Evolutionary conservation across 208 protist genomes (phyloP).

Genomic region (Zelonia costaricensis): DNA sequence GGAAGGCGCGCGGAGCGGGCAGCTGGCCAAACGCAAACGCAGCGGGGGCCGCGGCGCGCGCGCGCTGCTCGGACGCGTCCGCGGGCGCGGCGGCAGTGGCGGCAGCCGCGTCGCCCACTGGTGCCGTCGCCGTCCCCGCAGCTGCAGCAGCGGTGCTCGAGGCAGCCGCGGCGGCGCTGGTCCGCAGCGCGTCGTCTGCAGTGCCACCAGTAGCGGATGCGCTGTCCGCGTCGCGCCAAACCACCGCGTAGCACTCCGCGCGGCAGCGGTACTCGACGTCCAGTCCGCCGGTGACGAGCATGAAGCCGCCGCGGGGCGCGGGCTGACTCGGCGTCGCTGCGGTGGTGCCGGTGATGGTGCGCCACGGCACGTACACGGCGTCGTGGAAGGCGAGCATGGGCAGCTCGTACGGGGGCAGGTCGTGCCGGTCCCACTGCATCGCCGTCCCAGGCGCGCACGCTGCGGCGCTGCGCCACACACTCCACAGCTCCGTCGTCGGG

Average conservation of each 20-base stretch:
- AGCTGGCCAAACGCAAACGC: conserved; percentile 42
- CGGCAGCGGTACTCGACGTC: conserved; percentile 47
- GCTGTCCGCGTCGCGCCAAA: conserved; percentile 34
- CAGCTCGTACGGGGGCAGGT: conserved; percentile 46
- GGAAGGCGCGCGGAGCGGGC: conserved; percentile 63
- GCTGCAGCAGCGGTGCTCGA: background rate
- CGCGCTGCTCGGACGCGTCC: conserved; percentile 4
- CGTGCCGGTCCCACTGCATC: conserved; percentile 28
- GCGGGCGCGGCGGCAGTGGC: background rate
- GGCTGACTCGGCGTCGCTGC: conserved; percentile 3
- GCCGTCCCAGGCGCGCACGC: conserved; percentile 6
- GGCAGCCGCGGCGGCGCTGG: no score
- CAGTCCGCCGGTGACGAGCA: conserved; percentile 64
- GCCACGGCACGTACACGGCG: conserved; percentile 31
- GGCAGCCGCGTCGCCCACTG: background rate
- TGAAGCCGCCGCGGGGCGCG: conserved; percentile 34
- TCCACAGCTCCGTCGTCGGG: conserved; percentile 38
- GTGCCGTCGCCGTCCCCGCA: no score
- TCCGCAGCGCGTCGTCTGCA: no score
- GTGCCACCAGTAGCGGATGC: no score
- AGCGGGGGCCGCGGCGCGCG: background rate
- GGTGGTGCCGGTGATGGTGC: background rate
- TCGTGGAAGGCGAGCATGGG: conserved; percentile 46
- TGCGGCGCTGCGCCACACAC: conserved; percentile 23
- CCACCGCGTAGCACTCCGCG: conserved; percentile 52